A percentile compares a stretch with the other conserved stretches of the same genome.
Conservation (phyloP, 2,329 filamentous ascomycete genomes). For the Sarocladium brachiariae region DNA sequence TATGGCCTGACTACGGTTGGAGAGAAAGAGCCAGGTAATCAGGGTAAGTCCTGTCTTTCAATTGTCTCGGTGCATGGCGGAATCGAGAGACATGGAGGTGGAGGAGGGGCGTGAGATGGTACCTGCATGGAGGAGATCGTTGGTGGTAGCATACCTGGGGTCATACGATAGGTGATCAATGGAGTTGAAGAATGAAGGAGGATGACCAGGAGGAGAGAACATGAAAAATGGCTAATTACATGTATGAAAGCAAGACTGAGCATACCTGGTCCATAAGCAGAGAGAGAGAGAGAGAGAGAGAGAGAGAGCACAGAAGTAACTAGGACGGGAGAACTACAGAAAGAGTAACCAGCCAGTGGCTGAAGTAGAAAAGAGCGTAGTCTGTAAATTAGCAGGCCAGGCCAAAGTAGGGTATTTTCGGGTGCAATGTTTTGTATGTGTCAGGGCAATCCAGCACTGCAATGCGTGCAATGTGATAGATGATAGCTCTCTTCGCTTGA, state of each 20-base stretch:
- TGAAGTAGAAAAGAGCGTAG: neutral
- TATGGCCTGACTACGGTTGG: neutral
- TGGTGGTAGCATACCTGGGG: neutral
- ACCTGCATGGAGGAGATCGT: conserved; percentile 2
- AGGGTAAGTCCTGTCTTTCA: no score
- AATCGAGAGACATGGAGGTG: neutral
- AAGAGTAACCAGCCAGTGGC: no score
- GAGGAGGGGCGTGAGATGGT: neutral
- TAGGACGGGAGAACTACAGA: no score
- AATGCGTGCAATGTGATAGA: neutral
- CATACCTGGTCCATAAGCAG: no score
- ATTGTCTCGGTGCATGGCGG: neutral
- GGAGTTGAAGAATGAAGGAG: neutral
- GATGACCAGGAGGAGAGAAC: neutral
- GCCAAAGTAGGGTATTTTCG: neutral
- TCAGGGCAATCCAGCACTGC: neutral
- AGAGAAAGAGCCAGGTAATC: no score
- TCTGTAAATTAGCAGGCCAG: neutral
- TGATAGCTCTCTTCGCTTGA: no score
- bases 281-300: no score
- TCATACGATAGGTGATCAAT: neutral
- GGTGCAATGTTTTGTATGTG: conserved; percentile 2
- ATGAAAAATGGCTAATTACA: no score
- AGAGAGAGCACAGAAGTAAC: no score
- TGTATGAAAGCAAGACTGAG: no score